These are phyloP conservation scores for Teratosphaeria pseudoeucalypti DNA, from an alignment of 2,329 filamentous ascomycete species.

Conservation along the genomic window DNA sequence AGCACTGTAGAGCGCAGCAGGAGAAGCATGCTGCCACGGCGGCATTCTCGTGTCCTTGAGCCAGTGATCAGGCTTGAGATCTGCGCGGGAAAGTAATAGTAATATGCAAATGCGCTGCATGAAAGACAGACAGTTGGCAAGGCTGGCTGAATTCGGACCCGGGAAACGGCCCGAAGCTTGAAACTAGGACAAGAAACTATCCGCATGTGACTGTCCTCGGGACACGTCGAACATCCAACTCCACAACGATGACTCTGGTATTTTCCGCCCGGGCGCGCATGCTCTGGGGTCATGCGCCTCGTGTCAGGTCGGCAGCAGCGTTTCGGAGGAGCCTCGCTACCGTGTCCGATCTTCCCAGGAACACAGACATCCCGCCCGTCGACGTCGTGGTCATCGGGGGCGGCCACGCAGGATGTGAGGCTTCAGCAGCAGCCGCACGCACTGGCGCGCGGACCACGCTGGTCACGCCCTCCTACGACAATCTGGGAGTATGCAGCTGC, in stretches of 20 bases:
- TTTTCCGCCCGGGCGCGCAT: conserved; percentile 24
- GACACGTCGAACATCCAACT: background rate
- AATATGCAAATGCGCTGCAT: background rate
- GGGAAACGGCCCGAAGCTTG: background rate
- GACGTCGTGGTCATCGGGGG: conserved; percentile 95
- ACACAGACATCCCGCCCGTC: conserved; percentile 13
- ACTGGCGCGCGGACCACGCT: conserved; percentile 81
- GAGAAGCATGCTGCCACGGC: conserved; percentile 15
- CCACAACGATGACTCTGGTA: conserved; percentile 13
- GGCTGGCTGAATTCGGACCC: background rate
- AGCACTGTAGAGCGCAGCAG: conserved; percentile 14
- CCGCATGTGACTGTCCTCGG: background rate
- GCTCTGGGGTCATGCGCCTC: conserved; percentile 40
- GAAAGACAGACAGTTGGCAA: background rate
- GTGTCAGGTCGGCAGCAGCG: conserved; percentile 32
- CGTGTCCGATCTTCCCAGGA: conserved; percentile 25
- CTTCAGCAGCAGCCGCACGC: conserved; percentile 80
- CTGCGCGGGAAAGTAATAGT: background rate
- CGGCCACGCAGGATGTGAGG: conserved; percentile 90
- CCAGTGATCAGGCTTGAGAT: background rate
- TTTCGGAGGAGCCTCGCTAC: conserved; percentile 35
- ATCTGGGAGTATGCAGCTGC: conserved; percentile 90
- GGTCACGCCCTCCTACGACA: conserved; percentile 76
- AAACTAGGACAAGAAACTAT: background rate
- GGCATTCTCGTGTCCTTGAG: background rate